Base-by-base conservation (phyloP, 1,139 yeast species). In the Candida sojae region DNA sequence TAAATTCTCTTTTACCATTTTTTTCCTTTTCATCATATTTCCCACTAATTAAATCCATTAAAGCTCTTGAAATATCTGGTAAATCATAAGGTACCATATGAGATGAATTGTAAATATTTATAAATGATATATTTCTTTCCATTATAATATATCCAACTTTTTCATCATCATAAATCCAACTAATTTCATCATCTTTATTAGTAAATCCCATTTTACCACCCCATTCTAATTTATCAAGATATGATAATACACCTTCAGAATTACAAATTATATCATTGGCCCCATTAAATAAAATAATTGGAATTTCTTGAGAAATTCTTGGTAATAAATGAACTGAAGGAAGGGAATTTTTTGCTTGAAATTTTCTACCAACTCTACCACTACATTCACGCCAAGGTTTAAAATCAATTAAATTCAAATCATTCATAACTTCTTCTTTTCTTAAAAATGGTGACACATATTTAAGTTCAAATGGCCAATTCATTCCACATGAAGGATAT, bases 61-160 rank as follows among this genome's bases (percentile, higher is more conserved):
- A 71, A 30, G 92, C 90, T 56, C 91, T 74, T 7, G 92, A 79
- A 31, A 80, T 74, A 42, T 77, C 82, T 0, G 96, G 89, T 47
- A 81, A 68, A 62, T 93, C 98, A 58, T 82, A 87, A 1, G 99
- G 96, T 23, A 92, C 96, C 99, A 93, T 93, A 63, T 93, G 99
- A 4, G 96, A 86, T 0, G 96, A 82, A 57, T 89, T 82, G 61
- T 71, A 82, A 2, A 92, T 82, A 53, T 84, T 82, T 29, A 89
- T 81, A 63, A 86, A 88, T 0, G 97, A 88, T 58, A 93, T 72
- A 59, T 89, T 89, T 53, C 91, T 77, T 48, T 84, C 92, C 12
- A 59, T 63, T 52, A 71, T 69, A 38, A 85, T 64, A 44, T 70
- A 70, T 0, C 95, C 95, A 0, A 79, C 82, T 5, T 57, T 48